phyloP scores from a whole-genome alignment of 495 filamentous ascomycete genomes.

The Daldinia childiae region DNA sequence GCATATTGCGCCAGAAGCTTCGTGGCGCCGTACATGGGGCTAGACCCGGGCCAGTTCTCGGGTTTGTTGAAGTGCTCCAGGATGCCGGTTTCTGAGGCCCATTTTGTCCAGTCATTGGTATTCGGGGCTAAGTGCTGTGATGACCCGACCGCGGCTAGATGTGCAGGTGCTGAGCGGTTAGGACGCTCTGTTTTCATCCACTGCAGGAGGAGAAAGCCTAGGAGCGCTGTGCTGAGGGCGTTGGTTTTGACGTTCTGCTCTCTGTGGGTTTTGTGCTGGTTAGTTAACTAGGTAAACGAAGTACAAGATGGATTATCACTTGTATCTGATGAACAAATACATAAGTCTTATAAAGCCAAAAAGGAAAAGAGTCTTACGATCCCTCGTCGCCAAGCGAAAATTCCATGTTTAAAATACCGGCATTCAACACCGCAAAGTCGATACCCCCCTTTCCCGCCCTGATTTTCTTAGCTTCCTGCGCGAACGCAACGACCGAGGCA shows the following conservation, averaged over 20 bases:
- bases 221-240: constrained; percentile 58
- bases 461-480: constrained; percentile 42
- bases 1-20: constrained; percentile 55
- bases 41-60: constrained; percentile 43
- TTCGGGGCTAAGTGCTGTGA: constrained; percentile 31
- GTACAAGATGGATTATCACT: not conserved
- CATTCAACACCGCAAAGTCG: constrained; percentile 39
- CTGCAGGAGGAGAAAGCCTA: constrained; percentile 37
- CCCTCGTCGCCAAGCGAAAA: constrained; percentile 32
- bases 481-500: constrained; percentile 52
- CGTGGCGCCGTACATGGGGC: constrained; percentile 44
- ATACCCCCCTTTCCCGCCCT: constrained; percentile 31
- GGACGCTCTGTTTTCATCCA: not conserved
- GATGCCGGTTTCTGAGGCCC: constrained; percentile 36
- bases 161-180: not conserved
- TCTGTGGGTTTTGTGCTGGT: constrained; percentile 8
- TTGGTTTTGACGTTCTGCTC: constrained; percentile 62
- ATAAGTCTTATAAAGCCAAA: too few species aligned
- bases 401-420: constrained; percentile 25
- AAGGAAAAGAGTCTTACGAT: constrained; percentile 28
- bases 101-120: constrained; percentile 30
- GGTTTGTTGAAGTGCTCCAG: constrained; percentile 43
- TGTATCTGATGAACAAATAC: not conserved
- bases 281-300: not conserved
- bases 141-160: not conserved